Conservation (phyloP, 306 rosid species). For the Canavalia ensiformis region DNA sequence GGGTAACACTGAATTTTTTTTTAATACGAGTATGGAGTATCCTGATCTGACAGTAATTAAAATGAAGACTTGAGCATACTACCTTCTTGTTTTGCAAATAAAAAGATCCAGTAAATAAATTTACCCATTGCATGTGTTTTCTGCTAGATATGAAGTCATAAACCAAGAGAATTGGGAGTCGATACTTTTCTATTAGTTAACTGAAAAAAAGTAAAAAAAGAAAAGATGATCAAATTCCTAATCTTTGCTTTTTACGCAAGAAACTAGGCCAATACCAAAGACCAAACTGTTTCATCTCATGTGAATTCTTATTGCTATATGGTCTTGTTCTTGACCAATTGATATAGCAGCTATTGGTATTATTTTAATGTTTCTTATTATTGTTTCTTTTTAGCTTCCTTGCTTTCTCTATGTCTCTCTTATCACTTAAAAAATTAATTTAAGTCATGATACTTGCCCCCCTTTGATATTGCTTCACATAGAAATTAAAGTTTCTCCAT, state of each 20-base stretch:
- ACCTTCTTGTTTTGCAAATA: not conserved
- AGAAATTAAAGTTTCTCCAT: not conserved
- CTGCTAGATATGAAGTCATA: not conserved
- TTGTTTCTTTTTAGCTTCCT: not conserved
- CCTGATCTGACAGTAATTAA: not conserved
- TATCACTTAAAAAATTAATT: not conserved
- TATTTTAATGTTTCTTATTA: conserved; percentile 3
- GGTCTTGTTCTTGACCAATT: not conserved
- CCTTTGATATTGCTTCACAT: not conserved
- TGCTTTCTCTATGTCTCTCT: not conserved
- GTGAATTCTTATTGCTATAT: not conserved
- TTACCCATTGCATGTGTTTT: not conserved
- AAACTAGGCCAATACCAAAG: not conserved
- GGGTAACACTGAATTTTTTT: not conserved
- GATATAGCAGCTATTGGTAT: conserved; percentile 7
- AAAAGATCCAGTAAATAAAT: conserved; percentile 10
- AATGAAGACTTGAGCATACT: conserved; percentile 1
- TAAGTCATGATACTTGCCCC: not conserved
- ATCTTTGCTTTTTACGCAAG: conserved; percentile 3
- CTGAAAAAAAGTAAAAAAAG: not conserved
- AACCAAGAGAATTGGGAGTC: conserved; percentile 20
- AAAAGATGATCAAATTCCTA: not conserved
- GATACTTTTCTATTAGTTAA: not conserved
- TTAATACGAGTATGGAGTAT: conserved; percentile 26
- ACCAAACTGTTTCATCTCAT: not conserved